Conservation (phyloP, 176 grass and related monocot genomes). For the Zea mays region DNA sequence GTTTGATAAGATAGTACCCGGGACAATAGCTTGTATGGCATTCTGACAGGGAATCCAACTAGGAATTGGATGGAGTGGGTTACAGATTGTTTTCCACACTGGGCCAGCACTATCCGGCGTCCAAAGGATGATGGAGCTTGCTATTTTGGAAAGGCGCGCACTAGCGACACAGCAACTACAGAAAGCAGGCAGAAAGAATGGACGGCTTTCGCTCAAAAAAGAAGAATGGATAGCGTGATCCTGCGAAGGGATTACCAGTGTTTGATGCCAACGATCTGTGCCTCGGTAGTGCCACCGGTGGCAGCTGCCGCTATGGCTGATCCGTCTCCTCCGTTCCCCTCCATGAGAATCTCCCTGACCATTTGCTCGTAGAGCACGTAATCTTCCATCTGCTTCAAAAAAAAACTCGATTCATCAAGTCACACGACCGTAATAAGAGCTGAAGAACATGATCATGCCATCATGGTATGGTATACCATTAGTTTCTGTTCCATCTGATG, state of each 20-base stretch:
- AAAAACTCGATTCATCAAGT: background rate
- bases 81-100: slow-evolving; percentile 28
- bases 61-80: slow-evolving; percentile 9
- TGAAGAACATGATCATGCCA: background rate
- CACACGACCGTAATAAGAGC: background rate
- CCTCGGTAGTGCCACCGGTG: slow-evolving; percentile 8
- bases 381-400: slow-evolving; percentile 63
- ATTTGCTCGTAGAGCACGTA: slow-evolving; percentile 64
- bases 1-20: background rate
- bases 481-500: background rate
- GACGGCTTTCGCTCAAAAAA: background rate
- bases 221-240: background rate
- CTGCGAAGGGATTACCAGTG: slow-evolving; percentile 56
- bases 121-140: slow-evolving; percentile 12
- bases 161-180: background rate
- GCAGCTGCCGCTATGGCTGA: background rate
- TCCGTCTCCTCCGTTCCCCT: slow-evolving; percentile 13
- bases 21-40: background rate
- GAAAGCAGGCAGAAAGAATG: background rate
- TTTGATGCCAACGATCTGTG: slow-evolving; percentile 49
- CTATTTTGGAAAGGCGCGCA: slow-evolving; percentile 25
- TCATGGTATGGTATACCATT: background rate
- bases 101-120: slow-evolving; percentile 9
- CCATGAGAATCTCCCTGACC: slow-evolving; percentile 56
- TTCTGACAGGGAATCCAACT: slow-evolving; percentile 27